Base-by-base conservation (phyloP, 2,329 filamentous ascomycete species). In the Paraphaeosphaeria sporulosa region DNA sequence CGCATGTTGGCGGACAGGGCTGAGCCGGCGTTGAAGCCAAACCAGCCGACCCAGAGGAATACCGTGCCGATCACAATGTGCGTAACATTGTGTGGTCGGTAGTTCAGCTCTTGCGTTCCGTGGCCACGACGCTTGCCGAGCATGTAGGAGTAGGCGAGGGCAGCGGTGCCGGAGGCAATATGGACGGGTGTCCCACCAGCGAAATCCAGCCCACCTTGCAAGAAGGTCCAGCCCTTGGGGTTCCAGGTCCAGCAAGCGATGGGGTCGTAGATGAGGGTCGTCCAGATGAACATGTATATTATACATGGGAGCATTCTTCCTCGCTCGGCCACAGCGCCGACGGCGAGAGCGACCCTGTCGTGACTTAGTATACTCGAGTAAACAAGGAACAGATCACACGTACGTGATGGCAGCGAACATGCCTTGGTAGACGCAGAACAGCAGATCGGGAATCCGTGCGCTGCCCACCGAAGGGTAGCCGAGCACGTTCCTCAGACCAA, bases 161-260 rank as follows among this genome's bases (percentile, higher is more conserved):
- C 93, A 19, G 93, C 92, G 47, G 87, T 86, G 53, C 93, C 93
- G 2, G 92, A 94, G 1, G 91, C 84, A 69, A 96, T 95, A 76
- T 97, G 93, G 56, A 97, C 93, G 0, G 93, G 93, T 2, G 93
- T 96, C 71, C 93, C 93, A 64, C 93, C 93, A 23, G 93, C 93
- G 72, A 95, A 96, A 79, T 96, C 93, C 47, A 96, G 85, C 30
- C 91, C 30, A 21, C 25, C 47, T n/a, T 38, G 34, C 3, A 86
- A 84, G 78, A 86, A 90, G 13, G 89, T 88, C 93, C 93, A 97
- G 23, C 93, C 93, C 34, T 82, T 82, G 0, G 90, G 79, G 76
- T 96, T 96, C 93, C 93, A 97, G 9, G 92, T 96, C 93, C 93
- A 97, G 85, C 93, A 96, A 48, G 93, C 93, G 74, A 97, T 93